phyloP scores from a whole-genome alignment of 768 basidiomycete species.

The Mycena floridula region DNA sequence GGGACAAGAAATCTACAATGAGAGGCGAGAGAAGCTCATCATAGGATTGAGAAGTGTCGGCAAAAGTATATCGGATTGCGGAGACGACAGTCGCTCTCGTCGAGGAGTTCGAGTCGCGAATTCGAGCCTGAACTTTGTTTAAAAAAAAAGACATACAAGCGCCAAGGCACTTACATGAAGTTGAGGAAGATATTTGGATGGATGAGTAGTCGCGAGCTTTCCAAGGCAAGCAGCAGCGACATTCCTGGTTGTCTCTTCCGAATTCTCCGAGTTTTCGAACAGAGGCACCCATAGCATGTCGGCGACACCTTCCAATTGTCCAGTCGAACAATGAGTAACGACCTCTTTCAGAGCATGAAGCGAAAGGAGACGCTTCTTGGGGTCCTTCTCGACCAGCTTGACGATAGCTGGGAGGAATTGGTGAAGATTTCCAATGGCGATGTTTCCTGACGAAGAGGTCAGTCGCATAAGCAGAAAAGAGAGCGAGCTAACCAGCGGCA shows the following conservation, averaged over 20 bases:
- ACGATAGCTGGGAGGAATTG: slow-evolving; percentile 85
- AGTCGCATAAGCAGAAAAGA: background rate
- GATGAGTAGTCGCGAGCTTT: slow-evolving; percentile 88
- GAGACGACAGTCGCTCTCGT: slow-evolving; percentile 87
- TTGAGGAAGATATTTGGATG: slow-evolving; percentile 86
- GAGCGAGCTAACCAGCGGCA: slow-evolving; percentile 61
- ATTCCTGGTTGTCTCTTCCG: slow-evolving; percentile 89
- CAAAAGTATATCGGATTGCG: slow-evolving; percentile 91
- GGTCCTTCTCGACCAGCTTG: slow-evolving; percentile 66
- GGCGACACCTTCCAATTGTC: slow-evolving; percentile 80
- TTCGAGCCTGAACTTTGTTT: slow-evolving; percentile 42
- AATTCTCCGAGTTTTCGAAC: slow-evolving; percentile 83
- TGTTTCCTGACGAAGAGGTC: slow-evolving; percentile 58
- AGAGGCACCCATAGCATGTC: slow-evolving; percentile 89
- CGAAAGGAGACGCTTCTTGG: slow-evolving; percentile 75
- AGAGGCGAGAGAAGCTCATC: slow-evolving; percentile 88
- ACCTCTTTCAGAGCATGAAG: slow-evolving; percentile 95
- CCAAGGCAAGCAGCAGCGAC: slow-evolving; percentile 96
- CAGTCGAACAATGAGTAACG: slow-evolving; percentile 83
- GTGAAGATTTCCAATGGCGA: slow-evolving; percentile 88
- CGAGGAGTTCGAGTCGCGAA: slow-evolving; percentile 60
- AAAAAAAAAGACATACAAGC: background rate
- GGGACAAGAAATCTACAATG: slow-evolving; percentile 84
- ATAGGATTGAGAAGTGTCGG: slow-evolving; percentile 77
- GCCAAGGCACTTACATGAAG: slow-evolving; percentile 58